These are phyloP conservation scores for Delitschia confertaspora DNA, from an alignment of 495 filamentous ascomycete genomes.

Conservation along the genomic window DNA sequence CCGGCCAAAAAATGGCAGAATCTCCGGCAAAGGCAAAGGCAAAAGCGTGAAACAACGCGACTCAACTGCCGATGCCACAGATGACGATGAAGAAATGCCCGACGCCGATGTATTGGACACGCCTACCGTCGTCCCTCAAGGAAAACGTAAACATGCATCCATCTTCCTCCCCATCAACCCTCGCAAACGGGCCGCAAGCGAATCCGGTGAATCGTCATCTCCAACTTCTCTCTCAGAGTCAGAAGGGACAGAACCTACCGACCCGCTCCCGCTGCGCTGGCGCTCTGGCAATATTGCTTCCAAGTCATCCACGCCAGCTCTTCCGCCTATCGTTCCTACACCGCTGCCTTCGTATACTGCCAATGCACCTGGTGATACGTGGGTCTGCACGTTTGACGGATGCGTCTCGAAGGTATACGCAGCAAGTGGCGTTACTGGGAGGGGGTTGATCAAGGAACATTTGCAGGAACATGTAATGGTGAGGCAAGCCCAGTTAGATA, in stretches of 20 bases:
- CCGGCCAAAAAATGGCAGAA: constrained; percentile 43
- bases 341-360: constrained; percentile 39
- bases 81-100: constrained; percentile 35
- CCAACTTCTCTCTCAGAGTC: constrained; percentile 3
- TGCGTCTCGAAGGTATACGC: constrained; percentile 56
- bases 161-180: neutral
- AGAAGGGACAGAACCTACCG: neutral
- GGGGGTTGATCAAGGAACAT: constrained; percentile 55
- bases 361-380: constrained; percentile 53
- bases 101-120: constrained; percentile 9
- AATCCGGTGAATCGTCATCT: constrained; percentile 8
- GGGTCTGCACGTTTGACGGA: constrained; percentile 60
- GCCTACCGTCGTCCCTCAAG: constrained; percentile 40
- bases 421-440: constrained; percentile 47
- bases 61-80: constrained; percentile 18
- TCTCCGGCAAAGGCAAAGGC: constrained; percentile 41
- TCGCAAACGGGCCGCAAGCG: constrained; percentile 17
- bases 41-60: constrained; percentile 16
- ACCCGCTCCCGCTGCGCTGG: constrained; percentile 36
- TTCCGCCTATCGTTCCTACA: constrained; percentile 36
- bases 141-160: constrained; percentile 29
- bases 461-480: constrained; percentile 53
- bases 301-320: constrained; percentile 3
- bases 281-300: constrained; percentile 28
- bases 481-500: constrained; percentile 49